Evolutionary conservation across 495 filamentous ascomycete species (phyloP).

Genomic region (Penicillium canescens): DNA sequence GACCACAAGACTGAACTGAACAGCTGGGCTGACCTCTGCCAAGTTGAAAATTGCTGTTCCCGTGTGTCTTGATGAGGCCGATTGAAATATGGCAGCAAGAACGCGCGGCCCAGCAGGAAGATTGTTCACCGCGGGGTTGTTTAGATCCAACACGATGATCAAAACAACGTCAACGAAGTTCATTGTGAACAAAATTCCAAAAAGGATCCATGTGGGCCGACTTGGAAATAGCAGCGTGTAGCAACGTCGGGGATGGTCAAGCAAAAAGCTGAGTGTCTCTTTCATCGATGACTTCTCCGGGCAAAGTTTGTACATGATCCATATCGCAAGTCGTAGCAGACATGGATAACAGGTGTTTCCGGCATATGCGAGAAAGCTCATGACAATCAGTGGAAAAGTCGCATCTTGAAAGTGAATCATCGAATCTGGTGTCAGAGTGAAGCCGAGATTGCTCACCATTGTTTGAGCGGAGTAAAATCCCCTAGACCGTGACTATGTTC

Average conservation of each 20-base stretch:
- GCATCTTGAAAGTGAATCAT: constrained; percentile 78
- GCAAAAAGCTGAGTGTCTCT: constrained; percentile 50
- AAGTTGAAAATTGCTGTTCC: constrained; percentile 59
- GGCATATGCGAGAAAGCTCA: constrained; percentile 73
- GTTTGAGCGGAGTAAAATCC: constrained; percentile 36
- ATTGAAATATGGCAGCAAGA: constrained; percentile 61
- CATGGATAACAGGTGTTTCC: constrained; percentile 84
- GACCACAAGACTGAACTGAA: constrained; percentile 60
- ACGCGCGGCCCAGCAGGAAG: constrained; percentile 37
- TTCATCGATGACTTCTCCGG: constrained; percentile 37
- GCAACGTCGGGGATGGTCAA: constrained; percentile 63
- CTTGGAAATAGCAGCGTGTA: constrained; percentile 64
- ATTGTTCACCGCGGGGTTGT: constrained; percentile 30
- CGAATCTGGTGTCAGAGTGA: constrained; percentile 78
- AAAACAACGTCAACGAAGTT: constrained; percentile 60
- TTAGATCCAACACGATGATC: constrained; percentile 59
- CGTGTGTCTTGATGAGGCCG: constrained; percentile 58
- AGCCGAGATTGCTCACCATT: constrained; percentile 53
- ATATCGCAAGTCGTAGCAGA: constrained; percentile 77
- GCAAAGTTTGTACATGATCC: constrained; percentile 57
- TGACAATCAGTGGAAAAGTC: constrained; percentile 63
- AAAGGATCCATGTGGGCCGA: constrained; percentile 61
- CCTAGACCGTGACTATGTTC: constrained; percentile 11
- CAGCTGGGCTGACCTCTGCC: constrained; percentile 56
- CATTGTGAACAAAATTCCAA: constrained; percentile 55